Percentiles rank a stretch among this genome's conserved stretches.
Evolutionary conservation across 2,329 filamentous ascomycete genomes (phyloP).

Genomic region (Camptophora hylomeconis): DNA sequence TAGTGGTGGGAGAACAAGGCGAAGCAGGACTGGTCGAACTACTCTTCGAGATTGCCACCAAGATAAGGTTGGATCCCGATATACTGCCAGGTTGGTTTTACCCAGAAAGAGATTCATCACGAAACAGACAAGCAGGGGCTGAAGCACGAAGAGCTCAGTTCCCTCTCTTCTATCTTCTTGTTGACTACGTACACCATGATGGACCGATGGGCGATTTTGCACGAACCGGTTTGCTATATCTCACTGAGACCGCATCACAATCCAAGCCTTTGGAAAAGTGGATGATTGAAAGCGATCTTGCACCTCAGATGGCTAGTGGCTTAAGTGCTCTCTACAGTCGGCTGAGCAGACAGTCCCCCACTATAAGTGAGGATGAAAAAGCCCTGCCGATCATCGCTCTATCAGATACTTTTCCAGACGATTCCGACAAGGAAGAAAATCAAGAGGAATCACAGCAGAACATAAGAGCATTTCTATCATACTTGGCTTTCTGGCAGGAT

Average conservation of each 20-base stretch:
- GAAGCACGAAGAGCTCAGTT: slow-evolving; percentile 85
- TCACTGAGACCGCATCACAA: slow-evolving; percentile 82
- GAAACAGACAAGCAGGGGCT: slow-evolving; percentile 44
- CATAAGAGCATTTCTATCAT: slow-evolving; percentile 84
- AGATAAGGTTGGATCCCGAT: slow-evolving; percentile 77
- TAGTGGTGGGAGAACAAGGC: slow-evolving; percentile 56
- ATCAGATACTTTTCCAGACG: slow-evolving; percentile 72
- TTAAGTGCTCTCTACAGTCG: slow-evolving; percentile 67
- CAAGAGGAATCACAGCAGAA: slow-evolving; percentile 69
- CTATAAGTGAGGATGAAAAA: slow-evolving; percentile 54
- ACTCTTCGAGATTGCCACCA: slow-evolving; percentile 90
- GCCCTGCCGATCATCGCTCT: slow-evolving; percentile 74
- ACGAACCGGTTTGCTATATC: slow-evolving; percentile 81
- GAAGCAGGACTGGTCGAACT: slow-evolving; percentile 85
- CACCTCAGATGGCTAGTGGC: slow-evolving; percentile 93
- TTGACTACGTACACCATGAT: slow-evolving; percentile 94
- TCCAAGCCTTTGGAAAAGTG: slow-evolving; percentile 78
- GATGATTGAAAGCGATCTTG: slow-evolving; percentile 93
- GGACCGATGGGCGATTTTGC: slow-evolving; percentile 93
- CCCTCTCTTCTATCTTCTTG: slow-evolving; percentile 84
- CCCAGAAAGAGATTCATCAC: slow-evolving; percentile 33
- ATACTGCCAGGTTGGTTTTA: slow-evolving; percentile 90
- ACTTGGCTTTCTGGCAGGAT: slow-evolving; percentile 95
- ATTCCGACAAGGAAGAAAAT: slow-evolving; percentile 61
- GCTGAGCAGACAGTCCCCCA: slow-evolving; percentile 60